Percentiles rank a stretch among this genome's conserved stretches.
These are phyloP conservation scores for Smittium mucronatum DNA, from an alignment of 371 early-diverging fungal genomes.

Conservation along the genomic window DNA sequence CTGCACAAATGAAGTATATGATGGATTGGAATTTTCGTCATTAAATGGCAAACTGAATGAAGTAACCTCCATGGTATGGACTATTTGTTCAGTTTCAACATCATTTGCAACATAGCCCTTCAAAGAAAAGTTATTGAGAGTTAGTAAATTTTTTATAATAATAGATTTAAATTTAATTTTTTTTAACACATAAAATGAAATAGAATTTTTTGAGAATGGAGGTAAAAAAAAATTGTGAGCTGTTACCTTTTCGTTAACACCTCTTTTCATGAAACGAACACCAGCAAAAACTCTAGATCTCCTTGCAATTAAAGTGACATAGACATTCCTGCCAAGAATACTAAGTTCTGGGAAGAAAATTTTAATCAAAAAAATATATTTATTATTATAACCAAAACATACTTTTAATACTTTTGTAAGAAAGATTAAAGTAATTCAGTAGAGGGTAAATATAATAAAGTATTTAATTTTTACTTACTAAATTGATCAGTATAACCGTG, in stretches of 20 bases:
- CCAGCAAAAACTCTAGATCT: conserved; percentile 93
- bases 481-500: conserved; percentile 96
- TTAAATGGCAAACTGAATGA: conserved; percentile 46
- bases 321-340: conserved; percentile 71
- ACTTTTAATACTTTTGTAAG: too few relatives aligned
- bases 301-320: conserved; percentile 85
- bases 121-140: background rate
- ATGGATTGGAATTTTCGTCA: conserved; percentile 39
- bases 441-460: too few relatives aligned
- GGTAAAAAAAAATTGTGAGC: background rate
- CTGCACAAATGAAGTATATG: conserved; percentile 86
- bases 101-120: conserved; percentile 95
- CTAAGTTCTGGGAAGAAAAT: conserved; percentile 35
- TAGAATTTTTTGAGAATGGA: too few relatives aligned
- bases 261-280: conserved; percentile 91
- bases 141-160: too few relatives aligned
- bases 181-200: too few relatives aligned
- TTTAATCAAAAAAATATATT: background rate
- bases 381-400: too few relatives aligned
- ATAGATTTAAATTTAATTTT: too few relatives aligned
- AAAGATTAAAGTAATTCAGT: too few relatives aligned
- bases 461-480: conserved; percentile 15
- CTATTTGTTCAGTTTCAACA: conserved; percentile 98
- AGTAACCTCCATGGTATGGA: conserved; percentile 75
- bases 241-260: conserved; percentile 52